These are phyloP conservation scores for Fusarium lyarnte DNA, from an alignment of 2,329 filamentous ascomycete genomes.

Conservation along the genomic window DNA sequence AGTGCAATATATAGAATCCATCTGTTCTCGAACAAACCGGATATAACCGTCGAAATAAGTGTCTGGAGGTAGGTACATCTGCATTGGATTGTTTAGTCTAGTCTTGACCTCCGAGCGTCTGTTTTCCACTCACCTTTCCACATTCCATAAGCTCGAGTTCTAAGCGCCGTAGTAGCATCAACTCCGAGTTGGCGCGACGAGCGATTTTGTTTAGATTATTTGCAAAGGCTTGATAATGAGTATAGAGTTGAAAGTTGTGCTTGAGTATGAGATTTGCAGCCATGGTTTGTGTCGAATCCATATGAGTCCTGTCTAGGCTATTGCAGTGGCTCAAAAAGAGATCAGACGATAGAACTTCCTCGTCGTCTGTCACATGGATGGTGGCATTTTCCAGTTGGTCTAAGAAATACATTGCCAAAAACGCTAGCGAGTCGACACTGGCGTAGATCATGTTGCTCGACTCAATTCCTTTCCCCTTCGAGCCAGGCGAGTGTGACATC, in stretches of 20 bases:
- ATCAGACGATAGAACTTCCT: slow-evolving; percentile 52
- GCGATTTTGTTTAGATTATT: slow-evolving; percentile 49
- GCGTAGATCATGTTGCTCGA: slow-evolving; percentile 44
- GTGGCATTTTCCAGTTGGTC: slow-evolving; percentile 61
- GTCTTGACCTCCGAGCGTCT: not conserved
- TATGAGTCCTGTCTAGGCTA: slow-evolving; percentile 33
- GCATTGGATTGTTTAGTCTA: slow-evolving; percentile 23
- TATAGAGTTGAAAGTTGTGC: slow-evolving; percentile 49
- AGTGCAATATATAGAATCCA: slow-evolving; percentile 55
- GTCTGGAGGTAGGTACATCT: slow-evolving; percentile 51
- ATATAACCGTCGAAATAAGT: slow-evolving; percentile 55
- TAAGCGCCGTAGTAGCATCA: slow-evolving; percentile 54
- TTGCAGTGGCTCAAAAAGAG: slow-evolving; percentile 55
- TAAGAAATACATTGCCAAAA: slow-evolving; percentile 58
- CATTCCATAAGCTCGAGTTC: slow-evolving; percentile 62
- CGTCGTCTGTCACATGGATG: slow-evolving; percentile 43
- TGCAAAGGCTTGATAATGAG: slow-evolving; percentile 45
- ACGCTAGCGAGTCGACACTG: slow-evolving; percentile 51
- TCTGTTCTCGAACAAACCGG: slow-evolving; percentile 52
- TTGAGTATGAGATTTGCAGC: slow-evolving; percentile 51
- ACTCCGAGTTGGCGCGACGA: slow-evolving; percentile 49
- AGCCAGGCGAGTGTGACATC: slow-evolving; percentile 38
- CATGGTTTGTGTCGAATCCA: slow-evolving; percentile 48
- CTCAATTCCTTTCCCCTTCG: slow-evolving; percentile 57
- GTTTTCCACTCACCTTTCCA: slow-evolving; percentile 55